Evolutionary conservation across 148 eudicot genomes (phyloP).

Genomic region (Vaccinium darrowii): DNA sequence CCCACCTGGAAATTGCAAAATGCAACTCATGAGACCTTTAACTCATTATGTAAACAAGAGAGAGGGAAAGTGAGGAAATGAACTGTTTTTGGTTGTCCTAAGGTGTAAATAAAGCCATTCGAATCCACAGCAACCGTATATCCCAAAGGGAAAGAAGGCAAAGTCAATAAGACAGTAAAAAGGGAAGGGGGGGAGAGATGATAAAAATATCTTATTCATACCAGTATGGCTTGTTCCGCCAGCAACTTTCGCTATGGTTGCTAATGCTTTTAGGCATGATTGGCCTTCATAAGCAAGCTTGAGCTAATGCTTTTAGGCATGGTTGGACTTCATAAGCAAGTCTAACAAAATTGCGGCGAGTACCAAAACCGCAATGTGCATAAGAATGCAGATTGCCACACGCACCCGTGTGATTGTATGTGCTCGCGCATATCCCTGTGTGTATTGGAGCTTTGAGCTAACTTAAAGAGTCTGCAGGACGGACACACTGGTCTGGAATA

Average conservation of each 20-base stretch:
- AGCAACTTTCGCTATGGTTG: conserved; percentile 83
- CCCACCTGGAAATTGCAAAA: conserved; percentile 63
- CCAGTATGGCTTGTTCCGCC: conserved; percentile 99
- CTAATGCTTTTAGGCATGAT: conserved; percentile 33
- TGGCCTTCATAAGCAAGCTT: too few relatives aligned
- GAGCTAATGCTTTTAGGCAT: conserved; percentile 46
- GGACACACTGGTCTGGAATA: background rate
- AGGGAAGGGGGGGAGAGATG: background rate
- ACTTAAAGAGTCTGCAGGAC: background rate
- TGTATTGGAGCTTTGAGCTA: background rate
- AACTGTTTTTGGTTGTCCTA: conserved; percentile 36
- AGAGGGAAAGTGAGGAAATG: background rate
- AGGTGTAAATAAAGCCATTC: conserved; percentile 92
- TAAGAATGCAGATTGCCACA: background rate
- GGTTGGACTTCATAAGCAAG: conserved; percentile 97
- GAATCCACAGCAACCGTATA: conserved; percentile 92
- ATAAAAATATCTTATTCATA: conserved; percentile 16
- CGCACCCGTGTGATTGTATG: background rate
- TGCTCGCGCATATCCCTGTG: background rate
- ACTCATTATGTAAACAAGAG: background rate
- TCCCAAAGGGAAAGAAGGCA: conserved; percentile 32
- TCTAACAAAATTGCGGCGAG: conserved; percentile 26
- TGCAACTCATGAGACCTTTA: background rate
- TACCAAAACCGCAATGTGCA: background rate
- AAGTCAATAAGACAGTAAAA: background rate